Evolutionary conservation across 305 asterid species (phyloP).

Genomic region (Stenogyne calaminthoides): DNA sequence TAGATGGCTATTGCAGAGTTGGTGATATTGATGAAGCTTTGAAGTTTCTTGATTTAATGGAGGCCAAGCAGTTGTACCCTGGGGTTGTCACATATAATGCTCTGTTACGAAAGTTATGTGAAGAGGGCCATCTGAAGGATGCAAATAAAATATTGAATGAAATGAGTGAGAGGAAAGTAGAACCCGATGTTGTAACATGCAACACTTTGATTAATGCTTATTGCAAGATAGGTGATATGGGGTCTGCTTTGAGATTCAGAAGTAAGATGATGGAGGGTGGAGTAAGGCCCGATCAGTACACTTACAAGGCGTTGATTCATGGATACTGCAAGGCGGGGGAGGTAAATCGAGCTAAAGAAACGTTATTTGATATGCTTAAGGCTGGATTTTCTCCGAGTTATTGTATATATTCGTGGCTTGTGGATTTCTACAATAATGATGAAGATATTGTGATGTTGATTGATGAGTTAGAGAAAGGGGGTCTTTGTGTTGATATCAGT

Average conservation of each 20-base stretch:
- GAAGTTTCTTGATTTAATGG: conserved; percentile 58
- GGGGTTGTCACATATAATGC: conserved; percentile 80
- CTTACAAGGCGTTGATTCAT: conserved; percentile 77
- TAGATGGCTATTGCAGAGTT: conserved; percentile 81
- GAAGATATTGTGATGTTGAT: conserved; percentile 49
- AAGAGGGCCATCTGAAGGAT: conserved; percentile 70
- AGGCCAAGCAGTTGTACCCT: conserved; percentile 62
- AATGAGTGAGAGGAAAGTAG: conserved; percentile 66
- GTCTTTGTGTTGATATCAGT: conserved; percentile 62
- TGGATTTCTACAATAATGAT: conserved; percentile 59
- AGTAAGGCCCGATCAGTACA: conserved; percentile 66
- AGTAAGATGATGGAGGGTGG: conserved; percentile 80
- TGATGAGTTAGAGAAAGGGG: conserved; percentile 58
- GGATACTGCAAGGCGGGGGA: conserved; percentile 75
- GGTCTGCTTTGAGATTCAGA: conserved; percentile 66
- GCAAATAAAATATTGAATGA: conserved; percentile 66
- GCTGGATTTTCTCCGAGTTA: conserved; percentile 66
- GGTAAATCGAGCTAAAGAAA: conserved; percentile 57
- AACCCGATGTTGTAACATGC: conserved; percentile 74
- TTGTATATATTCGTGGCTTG: conserved; percentile 67
- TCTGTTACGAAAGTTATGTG: conserved; percentile 78
- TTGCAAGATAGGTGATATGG: conserved; percentile 83
- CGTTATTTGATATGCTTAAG: conserved; percentile 57
- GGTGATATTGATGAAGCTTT: conserved; percentile 68
- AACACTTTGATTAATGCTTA: conserved; percentile 88